Evolutionary conservation across 208 protist species (phyloP).

Genomic region (Lotmaria passim): DNA sequence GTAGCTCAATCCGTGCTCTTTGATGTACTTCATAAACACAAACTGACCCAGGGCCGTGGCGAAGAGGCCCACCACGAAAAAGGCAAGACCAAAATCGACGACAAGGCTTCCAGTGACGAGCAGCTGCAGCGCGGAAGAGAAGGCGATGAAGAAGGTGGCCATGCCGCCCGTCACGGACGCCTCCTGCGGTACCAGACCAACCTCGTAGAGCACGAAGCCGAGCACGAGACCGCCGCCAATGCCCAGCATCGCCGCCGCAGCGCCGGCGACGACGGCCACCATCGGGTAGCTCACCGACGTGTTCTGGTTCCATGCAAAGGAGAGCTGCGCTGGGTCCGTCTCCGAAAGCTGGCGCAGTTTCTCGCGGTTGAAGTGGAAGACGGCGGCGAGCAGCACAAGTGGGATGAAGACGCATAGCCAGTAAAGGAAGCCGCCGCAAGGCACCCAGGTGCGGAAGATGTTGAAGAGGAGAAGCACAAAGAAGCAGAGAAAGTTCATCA

Average conservation of each 20-base stretch:
- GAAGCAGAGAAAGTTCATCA: conserved; percentile 58
- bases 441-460: conserved; percentile 44
- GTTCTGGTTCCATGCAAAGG: conserved; percentile 63
- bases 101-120: conserved; percentile 60
- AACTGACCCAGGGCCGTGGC: conserved; percentile 73
- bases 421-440: conserved; percentile 60
- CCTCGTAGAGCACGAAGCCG: conserved; percentile 85
- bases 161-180: conserved; percentile 74
- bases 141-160: conserved; percentile 85
- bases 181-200: conserved; percentile 72
- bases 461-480: conserved; percentile 72
- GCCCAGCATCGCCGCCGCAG: conserved; percentile 77
- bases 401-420: conserved; percentile 53
- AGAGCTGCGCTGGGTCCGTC: conserved; percentile 32
- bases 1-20: conserved; percentile 54
- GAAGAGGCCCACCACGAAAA: conserved; percentile 63
- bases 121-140: conserved; percentile 59
- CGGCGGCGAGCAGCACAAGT: conserved; percentile 31
- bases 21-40: conserved; percentile 80
- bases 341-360: conserved; percentile 40
- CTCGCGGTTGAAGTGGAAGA: conserved; percentile 50
- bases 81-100: conserved; percentile 65
- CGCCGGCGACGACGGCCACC: conserved; percentile 74
- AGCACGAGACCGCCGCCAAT: conserved; percentile 87
- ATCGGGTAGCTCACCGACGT: conserved; percentile 68